phyloP scores from a whole-genome alignment of 805 yeast species.

The Kodamaea jinghongensis region DNA sequence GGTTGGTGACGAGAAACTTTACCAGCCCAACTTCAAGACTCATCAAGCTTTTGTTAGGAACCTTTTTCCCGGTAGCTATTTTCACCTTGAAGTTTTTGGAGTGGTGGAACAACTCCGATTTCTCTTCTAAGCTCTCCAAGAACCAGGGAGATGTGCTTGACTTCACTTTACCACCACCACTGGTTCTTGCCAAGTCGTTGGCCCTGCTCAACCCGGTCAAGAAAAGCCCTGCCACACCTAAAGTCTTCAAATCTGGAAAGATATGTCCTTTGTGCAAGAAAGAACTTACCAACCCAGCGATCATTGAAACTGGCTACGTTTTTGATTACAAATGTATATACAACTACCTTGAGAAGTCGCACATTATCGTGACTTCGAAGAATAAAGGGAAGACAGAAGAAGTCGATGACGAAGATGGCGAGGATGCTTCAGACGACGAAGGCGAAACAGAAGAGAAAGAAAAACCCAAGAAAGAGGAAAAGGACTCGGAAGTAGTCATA shows the following conservation, averaged over 20 bases:
- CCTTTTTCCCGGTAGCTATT: slow-evolving; percentile 76
- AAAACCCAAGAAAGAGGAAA: slow-evolving; percentile 10
- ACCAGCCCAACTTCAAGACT: slow-evolving; percentile 31
- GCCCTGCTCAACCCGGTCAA: slow-evolving; percentile 3
- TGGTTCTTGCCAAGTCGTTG: slow-evolving; percentile 20
- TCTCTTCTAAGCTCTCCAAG: slow-evolving; percentile 56
- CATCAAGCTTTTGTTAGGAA: slow-evolving; percentile 36
- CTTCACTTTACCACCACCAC: slow-evolving; percentile 48
- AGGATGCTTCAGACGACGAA: slow-evolving; percentile 18
- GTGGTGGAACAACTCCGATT: slow-evolving; percentile 87
- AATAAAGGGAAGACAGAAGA: slow-evolving; percentile 9
- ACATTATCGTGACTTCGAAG: slow-evolving; percentile 26
- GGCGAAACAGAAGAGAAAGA: slow-evolving; percentile 12
- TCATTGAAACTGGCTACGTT: slow-evolving; percentile 88
- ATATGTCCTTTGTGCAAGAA: slow-evolving; percentile 71
- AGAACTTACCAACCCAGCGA: slow-evolving; percentile 71
- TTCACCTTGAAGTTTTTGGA: slow-evolving; percentile 81
- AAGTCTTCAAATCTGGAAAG: slow-evolving; percentile 28
- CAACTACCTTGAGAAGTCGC: slow-evolving; percentile 53
- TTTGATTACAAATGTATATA: slow-evolving; percentile 87
- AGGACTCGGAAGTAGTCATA: slow-evolving; percentile 7
- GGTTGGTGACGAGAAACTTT: slow-evolving; percentile 19
- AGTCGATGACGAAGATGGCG: slow-evolving; percentile 13
- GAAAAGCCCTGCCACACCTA: slow-evolving; percentile 12
- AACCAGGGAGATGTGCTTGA: slow-evolving; percentile 46